phyloP scores from a whole-genome alignment of 257 asterid species.

The Solanum gracilifrons region DNA sequence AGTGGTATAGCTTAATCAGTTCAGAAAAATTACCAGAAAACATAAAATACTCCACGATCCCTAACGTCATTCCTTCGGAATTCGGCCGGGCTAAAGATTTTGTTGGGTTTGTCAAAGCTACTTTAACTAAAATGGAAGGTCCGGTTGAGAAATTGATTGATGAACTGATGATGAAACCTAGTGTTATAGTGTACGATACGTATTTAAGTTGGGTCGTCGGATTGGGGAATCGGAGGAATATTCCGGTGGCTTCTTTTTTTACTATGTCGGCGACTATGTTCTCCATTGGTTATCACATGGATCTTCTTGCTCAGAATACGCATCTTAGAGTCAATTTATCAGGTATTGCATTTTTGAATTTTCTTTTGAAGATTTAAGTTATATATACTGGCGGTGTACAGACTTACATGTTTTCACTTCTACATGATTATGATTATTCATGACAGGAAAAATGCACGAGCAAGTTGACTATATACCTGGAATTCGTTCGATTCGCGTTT shows the following conservation, averaged over 20 bases:
- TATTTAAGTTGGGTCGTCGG: conserved; percentile 21
- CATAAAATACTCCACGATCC: conserved; percentile 27
- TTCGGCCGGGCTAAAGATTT: conserved; percentile 31
- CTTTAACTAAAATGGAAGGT: conserved; percentile 24
- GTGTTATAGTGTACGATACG: conserved; percentile 25
- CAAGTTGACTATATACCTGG: conserved; percentile 44
- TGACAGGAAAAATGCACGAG: conserved; percentile 25
- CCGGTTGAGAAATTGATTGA: conserved; percentile 43
- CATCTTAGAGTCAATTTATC: conserved; percentile 22
- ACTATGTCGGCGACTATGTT: conserved; percentile 40
- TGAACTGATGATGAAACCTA: conserved; percentile 18
- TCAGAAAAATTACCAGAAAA: conserved; percentile 24
- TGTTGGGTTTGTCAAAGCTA: conserved; percentile 16
- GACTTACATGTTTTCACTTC: background rate
- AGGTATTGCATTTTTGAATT: background rate
- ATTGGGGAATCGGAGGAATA: conserved; percentile 25
- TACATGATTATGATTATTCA: background rate
- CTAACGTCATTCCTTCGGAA: conserved; percentile 55
- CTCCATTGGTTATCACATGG: conserved; percentile 21
- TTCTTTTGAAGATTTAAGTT: background rate
- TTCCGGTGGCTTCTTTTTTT: conserved; percentile 45
- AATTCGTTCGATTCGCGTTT: conserved; percentile 23
- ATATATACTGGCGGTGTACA: background rate
- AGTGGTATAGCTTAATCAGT: conserved; percentile 34
- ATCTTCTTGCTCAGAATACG: conserved; percentile 27